Percentiles rank a stretch among this genome's conserved stretches.
Conservation (phyloP, 176 grass and related monocot genomes). For the Melocanna baccifera region DNA sequence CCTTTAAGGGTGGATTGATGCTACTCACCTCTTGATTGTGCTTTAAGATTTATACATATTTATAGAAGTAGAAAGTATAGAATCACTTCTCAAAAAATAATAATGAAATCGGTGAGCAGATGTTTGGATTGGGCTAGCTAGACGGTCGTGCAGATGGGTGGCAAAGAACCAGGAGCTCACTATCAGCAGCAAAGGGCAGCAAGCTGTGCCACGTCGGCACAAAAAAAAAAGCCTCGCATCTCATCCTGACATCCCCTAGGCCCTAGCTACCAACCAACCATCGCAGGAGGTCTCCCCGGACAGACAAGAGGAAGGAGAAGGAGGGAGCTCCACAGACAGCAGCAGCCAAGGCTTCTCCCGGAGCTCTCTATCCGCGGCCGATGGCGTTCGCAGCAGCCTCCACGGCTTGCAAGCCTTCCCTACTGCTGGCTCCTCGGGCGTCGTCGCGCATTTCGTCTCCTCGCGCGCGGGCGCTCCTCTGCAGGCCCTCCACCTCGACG, state of each 20-base stretch:
- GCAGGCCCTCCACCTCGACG: constrained; percentile 36
- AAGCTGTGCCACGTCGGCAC: constrained; percentile 35
- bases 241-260: constrained; percentile 40
- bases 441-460: neutral
- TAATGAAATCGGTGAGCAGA: no score
- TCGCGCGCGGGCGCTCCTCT: constrained; percentile 26
- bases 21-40: no score
- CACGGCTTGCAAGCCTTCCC: constrained; percentile 33
- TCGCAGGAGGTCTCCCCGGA: neutral
- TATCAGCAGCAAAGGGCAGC: constrained; percentile 28
- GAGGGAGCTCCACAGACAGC: neutral
- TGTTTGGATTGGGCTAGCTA: no score
- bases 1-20: no score
- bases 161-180: neutral
- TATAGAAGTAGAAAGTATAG: no score
- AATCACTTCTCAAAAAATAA: no score
- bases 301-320: neutral
- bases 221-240: neutral
- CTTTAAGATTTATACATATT: no score
- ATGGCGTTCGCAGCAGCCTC: constrained; percentile 43
- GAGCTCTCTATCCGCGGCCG: neutral
- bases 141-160: no score
- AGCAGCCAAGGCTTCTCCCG: neutral
- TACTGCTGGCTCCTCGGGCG: neutral
- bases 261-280: constrained; percentile 28